A percentile compares a stretch with the other conserved stretches of the same genome.
Conservation (phyloP, 768 basidiomycete species). For the Gloeopeniophorella convolvens region DNA sequence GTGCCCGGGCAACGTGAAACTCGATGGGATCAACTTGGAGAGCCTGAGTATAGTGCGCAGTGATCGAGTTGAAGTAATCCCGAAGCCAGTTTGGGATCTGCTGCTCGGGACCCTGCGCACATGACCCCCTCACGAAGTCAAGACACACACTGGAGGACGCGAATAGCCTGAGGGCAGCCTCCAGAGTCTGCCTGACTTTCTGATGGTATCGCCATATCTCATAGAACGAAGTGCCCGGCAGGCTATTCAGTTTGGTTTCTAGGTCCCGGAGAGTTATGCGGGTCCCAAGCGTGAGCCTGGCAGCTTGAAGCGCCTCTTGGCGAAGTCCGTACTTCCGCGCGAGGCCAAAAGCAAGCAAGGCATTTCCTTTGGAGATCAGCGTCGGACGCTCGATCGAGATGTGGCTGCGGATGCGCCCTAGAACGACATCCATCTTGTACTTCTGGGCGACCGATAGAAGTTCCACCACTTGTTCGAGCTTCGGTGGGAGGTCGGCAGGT, state of each 20-base stretch:
- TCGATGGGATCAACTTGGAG: not conserved
- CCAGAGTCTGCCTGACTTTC: no score
- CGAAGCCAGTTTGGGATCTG: conserved; percentile 2
- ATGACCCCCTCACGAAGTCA: no score
- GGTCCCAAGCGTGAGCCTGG: not conserved
- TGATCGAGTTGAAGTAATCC: not conserved
- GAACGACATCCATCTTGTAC: not conserved
- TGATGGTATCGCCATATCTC: no score
- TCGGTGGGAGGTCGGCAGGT: not conserved
- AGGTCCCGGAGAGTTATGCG: not conserved
- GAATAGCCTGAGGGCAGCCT: no score
- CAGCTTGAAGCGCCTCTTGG: not conserved
- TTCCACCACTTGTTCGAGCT: not conserved
- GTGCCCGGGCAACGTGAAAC: conserved; percentile 5
- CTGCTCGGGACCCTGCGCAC: no score
- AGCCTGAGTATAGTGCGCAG: no score
- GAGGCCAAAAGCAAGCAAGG: not conserved
- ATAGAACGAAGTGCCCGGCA: not conserved
- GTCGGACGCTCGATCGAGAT: not conserved
- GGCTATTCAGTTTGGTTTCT: not conserved
- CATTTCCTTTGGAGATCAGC: not conserved
- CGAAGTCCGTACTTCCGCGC: not conserved
- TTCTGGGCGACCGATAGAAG: not conserved
- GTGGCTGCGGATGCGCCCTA: not conserved
- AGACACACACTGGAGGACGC: no score